phyloP scores from a whole-genome alignment of 306 rosid species.

The Cicer bijugum region DNA sequence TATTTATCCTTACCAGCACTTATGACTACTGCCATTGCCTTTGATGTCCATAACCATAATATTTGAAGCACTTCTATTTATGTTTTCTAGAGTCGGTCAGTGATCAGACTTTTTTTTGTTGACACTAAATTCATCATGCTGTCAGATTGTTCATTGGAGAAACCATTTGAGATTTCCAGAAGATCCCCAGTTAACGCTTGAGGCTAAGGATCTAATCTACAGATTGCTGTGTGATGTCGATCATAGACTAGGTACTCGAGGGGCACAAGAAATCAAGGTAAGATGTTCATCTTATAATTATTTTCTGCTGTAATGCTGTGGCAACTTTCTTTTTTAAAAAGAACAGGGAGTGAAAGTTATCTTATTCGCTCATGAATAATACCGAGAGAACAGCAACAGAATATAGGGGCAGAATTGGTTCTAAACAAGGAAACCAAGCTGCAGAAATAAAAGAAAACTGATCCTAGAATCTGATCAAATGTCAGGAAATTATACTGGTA shows the following conservation, averaged over 20 bases:
- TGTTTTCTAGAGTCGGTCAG: conserved; percentile 25
- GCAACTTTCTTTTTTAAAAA: conserved; percentile 12
- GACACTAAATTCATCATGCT: conserved; percentile 47
- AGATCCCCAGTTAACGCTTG: conserved; percentile 76
- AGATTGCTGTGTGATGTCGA: conserved; percentile 95
- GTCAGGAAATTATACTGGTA: background rate
- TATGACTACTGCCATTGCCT: conserved; percentile 23
- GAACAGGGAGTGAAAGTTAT: background rate
- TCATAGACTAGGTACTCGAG: conserved; percentile 84
- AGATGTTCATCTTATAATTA: conserved; percentile 42
- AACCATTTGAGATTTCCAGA: conserved; percentile 88
- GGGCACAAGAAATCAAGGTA: conserved; percentile 87
- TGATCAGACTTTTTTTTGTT: conserved; percentile 37
- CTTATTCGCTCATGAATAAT: background rate
- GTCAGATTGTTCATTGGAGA: conserved; percentile 97
- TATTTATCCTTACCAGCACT: conserved; percentile 12
- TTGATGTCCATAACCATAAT: conserved; percentile 23
- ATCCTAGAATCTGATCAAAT: background rate
- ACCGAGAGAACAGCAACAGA: background rate
- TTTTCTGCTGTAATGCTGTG: conserved; percentile 22
- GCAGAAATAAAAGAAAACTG: background rate
- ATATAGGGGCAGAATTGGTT: background rate
- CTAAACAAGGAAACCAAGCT: conserved; percentile 4
- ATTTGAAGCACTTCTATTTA: conserved; percentile 26
- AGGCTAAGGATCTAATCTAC: conserved; percentile 92